Evolutionary conservation across 495 filamentous ascomycete species (phyloP).

Genomic region (Friedmanniomyces simplex): DNA sequence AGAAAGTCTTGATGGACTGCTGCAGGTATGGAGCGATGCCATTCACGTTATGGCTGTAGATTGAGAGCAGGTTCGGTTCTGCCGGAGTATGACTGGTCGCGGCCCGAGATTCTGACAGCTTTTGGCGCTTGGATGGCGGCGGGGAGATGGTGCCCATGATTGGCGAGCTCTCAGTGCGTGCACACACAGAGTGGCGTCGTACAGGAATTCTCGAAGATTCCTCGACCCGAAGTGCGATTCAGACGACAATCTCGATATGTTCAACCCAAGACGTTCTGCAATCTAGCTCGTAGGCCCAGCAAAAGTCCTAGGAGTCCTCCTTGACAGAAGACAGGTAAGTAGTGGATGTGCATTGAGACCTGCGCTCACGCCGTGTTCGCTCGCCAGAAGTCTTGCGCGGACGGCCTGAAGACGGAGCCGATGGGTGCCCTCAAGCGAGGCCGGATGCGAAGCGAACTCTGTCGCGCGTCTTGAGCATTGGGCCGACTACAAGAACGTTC

Average conservation of each 20-base stretch:
- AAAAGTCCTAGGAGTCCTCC: too few species aligned
- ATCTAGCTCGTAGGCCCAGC: too few species aligned
- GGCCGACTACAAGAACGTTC: too few species aligned
- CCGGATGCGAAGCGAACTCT: background rate
- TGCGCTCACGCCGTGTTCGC: background rate
- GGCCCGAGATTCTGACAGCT: background rate
- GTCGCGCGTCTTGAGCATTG: too few species aligned
- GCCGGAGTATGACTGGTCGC: background rate
- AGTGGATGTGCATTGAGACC: background rate
- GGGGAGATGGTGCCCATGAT: background rate
- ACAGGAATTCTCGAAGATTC: background rate
- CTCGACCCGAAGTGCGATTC: background rate
- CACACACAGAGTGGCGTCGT: background rate
- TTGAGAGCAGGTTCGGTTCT: background rate
- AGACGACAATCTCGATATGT: background rate
- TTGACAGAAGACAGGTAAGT: background rate
- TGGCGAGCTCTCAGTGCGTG: background rate
- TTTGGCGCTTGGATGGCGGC: constrained; percentile 6
- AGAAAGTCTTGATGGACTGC: constrained; percentile 36
- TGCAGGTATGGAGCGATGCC: constrained; percentile 38
- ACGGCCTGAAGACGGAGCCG: background rate
- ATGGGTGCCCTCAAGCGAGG: background rate
- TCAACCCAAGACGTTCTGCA: too few species aligned
- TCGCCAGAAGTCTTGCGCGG: background rate
- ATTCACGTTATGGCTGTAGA: constrained; percentile 46